phyloP scores from a whole-genome alignment of 129 eudicot species.

The Apium graveolens region DNA sequence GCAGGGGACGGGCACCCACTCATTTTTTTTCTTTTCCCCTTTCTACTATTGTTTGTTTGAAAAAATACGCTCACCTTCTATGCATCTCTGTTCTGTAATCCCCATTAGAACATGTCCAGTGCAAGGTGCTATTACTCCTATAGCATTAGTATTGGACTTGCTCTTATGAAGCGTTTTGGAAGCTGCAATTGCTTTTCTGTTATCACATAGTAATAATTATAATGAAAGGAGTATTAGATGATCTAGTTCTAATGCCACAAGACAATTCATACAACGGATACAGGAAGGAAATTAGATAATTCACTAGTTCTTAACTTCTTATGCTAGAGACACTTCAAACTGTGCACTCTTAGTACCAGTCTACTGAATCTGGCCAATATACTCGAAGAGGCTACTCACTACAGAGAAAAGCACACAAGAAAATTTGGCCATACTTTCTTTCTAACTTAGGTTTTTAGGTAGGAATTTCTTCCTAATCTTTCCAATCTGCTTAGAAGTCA shows the following conservation, averaged over 20 bases:
- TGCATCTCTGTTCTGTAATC: neutral
- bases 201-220: neutral
- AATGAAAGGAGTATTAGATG: neutral
- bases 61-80: neutral
- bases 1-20: neutral
- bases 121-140: too few species aligned
- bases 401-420: neutral
- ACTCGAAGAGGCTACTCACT: neutral
- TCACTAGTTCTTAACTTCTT: neutral
- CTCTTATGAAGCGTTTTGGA: neutral
- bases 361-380: neutral
- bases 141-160: too few species aligned
- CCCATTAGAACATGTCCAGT: neutral
- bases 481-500: constrained; percentile 24
- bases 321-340: neutral
- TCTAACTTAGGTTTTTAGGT: constrained; percentile 22
- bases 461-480: constrained; percentile 28
- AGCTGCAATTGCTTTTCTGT: neutral
- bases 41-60: too few species aligned
- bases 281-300: neutral
- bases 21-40: neutral
- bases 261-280: neutral
- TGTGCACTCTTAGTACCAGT: neutral
- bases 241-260: neutral
- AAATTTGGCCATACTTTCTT: neutral